phyloP scores from a whole-genome alignment of 2,329 filamentous ascomycete genomes.

The Aureobasidium sp. region DNA sequence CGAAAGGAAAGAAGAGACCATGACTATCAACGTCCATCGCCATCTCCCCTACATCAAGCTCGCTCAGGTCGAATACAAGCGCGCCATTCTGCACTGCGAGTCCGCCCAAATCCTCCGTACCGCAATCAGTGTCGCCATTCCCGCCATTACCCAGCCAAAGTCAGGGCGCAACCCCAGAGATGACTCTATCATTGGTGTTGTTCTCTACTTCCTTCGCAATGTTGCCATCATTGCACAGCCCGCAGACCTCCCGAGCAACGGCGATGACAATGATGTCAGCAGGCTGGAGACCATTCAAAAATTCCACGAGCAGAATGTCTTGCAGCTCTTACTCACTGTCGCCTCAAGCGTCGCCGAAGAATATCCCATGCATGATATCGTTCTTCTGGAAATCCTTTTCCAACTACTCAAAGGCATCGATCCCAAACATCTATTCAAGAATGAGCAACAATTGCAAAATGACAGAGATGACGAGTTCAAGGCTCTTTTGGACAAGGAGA shows the following conservation, averaged over 20 bases:
- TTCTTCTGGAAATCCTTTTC: slow-evolving; percentile 87
- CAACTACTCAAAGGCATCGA: slow-evolving; percentile 88
- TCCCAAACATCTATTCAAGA: slow-evolving; percentile 75
- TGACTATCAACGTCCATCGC: slow-evolving; percentile 87
- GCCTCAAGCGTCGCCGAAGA: slow-evolving; percentile 92
- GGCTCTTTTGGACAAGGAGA: slow-evolving; percentile 71
- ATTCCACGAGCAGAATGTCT: slow-evolving; percentile 85
- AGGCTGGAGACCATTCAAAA: slow-evolving; percentile 81
- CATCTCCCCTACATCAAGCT: slow-evolving; percentile 86
- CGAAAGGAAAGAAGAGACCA: slow-evolving; percentile 67
- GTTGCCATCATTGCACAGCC: slow-evolving; percentile 76
- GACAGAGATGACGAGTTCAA: slow-evolving; percentile 68
- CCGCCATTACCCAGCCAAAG: slow-evolving; percentile 73
- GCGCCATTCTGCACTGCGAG: slow-evolving; percentile 77
- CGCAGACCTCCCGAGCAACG: slow-evolving; percentile 65
- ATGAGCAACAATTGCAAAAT: slow-evolving; percentile 62
- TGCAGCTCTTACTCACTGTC: slow-evolving; percentile 75
- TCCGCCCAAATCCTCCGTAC: slow-evolving; percentile 70
- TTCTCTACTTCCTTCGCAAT: slow-evolving; percentile 85
- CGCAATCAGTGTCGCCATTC: slow-evolving; percentile 71
- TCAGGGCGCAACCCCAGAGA: slow-evolving; percentile 72
- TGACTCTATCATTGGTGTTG: slow-evolving; percentile 84
- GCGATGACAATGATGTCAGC: slow-evolving; percentile 84
- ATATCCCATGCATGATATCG: slow-evolving; percentile 79
- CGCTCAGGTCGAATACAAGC: slow-evolving; percentile 84